phyloP scores from a whole-genome alignment of 768 basidiomycete species.

The Tubosaeta sp. region DNA sequence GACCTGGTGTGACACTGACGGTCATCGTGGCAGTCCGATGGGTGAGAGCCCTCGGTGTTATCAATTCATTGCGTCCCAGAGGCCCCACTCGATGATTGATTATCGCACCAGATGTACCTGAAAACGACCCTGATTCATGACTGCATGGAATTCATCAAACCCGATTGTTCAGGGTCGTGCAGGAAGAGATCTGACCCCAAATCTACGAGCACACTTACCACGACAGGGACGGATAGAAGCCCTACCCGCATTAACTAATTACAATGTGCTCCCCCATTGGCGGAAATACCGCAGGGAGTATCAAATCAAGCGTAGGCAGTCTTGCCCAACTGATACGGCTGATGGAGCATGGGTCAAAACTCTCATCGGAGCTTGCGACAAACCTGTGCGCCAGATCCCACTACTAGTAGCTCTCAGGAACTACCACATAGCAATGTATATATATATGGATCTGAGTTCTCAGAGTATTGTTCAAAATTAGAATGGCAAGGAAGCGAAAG shows the following conservation, averaged over 20 bases:
- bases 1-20: constrained; percentile 8
- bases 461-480: neutral
- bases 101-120: constrained; percentile 14
- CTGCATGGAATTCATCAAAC: constrained; percentile 17
- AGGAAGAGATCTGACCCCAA: constrained; percentile 15
- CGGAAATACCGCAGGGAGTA: constrained; percentile 18
- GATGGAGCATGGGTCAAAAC: neutral
- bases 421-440: neutral
- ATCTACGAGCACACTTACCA: constrained; percentile 15
- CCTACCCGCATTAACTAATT: constrained; percentile 1
- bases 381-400: neutral
- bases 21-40: constrained; percentile 7
- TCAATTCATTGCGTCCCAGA: neutral
- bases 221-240: constrained; percentile 27
- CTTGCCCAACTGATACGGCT: neutral
- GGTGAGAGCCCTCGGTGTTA: neutral
- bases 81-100: constrained; percentile 5
- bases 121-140: constrained; percentile 26
- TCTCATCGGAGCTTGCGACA: neutral
- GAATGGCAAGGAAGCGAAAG: constrained; percentile 4
- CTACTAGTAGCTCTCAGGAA: neutral
- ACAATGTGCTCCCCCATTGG: constrained; percentile 12
- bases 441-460: constrained; percentile 2
- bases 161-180: constrained; percentile 19
- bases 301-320: neutral